phyloP scores from a whole-genome alignment of 768 basidiomycete species.

The Russula compacta region DNA sequence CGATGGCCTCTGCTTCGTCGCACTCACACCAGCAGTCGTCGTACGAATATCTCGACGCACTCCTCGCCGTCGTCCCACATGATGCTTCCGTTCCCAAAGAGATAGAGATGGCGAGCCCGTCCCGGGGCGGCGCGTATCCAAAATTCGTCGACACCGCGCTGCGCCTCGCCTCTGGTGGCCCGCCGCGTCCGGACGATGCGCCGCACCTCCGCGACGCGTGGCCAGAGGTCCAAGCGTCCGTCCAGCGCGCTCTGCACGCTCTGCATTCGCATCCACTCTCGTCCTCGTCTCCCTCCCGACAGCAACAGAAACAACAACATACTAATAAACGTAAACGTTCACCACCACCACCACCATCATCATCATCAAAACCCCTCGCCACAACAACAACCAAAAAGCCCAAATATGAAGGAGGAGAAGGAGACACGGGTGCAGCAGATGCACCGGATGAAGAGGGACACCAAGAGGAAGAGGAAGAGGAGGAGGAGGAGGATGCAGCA shows the following conservation, averaged over 20 bases:
- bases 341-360: no score
- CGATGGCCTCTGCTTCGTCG: background rate
- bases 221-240: conserved; percentile 2
- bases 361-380: background rate
- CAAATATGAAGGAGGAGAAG: background rate
- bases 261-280: background rate
- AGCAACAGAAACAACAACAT: no score
- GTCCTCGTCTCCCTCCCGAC: background rate
- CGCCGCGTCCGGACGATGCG: conserved; percentile 2
- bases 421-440: no score
- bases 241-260: background rate
- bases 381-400: background rate
- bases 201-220: conserved; percentile 9
- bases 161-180: conserved; percentile 3
- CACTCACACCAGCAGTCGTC: background rate
- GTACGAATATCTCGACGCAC: conserved; percentile 7
- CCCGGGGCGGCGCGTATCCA: background rate
- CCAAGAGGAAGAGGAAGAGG: background rate
- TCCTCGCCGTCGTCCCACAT: conserved; percentile 9
- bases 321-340: conserved; percentile 16
- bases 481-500: conserved; percentile 33
- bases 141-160: conserved; percentile 10
- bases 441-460: no score
- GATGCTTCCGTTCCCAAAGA: background rate
- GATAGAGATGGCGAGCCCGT: background rate